A percentile compares a stretch with the other conserved stretches of the same genome.
These are phyloP conservation scores for Nothophytophthora sp. DNA, from an alignment of 352 stramenopile species.

Conservation along the genomic window DNA sequence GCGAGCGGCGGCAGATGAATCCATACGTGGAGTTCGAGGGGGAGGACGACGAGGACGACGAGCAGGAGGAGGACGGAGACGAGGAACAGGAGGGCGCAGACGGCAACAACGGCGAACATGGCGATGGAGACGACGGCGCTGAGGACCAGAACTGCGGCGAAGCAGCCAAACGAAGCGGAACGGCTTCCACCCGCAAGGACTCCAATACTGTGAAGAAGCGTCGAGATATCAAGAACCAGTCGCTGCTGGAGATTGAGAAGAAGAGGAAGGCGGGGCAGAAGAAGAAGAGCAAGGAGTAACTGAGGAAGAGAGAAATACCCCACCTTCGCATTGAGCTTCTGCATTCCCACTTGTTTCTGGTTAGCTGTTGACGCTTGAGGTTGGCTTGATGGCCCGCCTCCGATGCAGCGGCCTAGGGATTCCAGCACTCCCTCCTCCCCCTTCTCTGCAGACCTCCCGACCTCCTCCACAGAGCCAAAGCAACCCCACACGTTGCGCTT, in stretches of 20 bases:
- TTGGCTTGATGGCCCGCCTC: conserved; percentile 4
- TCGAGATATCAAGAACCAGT: conserved; percentile 66
- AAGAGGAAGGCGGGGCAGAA: conserved; percentile 50
- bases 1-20: conserved; percentile 57
- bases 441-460: neutral
- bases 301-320: conserved; percentile 4
- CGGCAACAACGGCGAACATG: neutral
- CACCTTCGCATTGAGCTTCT: neutral
- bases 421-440: conserved; percentile 1
- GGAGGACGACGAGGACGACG: conserved; percentile 27
- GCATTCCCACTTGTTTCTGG: conserved; percentile 20
- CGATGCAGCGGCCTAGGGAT: neutral
- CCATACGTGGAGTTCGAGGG: conserved; percentile 50
- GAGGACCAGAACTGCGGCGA: conserved; percentile 3
- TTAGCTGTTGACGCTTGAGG: conserved; percentile 18
- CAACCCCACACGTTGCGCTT: conserved; percentile 5
- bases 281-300: conserved; percentile 43
- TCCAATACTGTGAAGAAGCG: conserved; percentile 42
- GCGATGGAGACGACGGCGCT: conserved; percentile 3
- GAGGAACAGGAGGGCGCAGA: conserved; percentile 13
- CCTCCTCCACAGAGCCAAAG: too few relatives aligned
- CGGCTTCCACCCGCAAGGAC: neutral
- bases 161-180: neutral
- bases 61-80: conserved; percentile 27
- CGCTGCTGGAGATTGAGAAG: conserved; percentile 63